Percentiles rank a stretch among this genome's conserved stretches.
Conservation (phyloP, 805 yeast genomes). For the Kregervanrija fluxuum region DNA sequence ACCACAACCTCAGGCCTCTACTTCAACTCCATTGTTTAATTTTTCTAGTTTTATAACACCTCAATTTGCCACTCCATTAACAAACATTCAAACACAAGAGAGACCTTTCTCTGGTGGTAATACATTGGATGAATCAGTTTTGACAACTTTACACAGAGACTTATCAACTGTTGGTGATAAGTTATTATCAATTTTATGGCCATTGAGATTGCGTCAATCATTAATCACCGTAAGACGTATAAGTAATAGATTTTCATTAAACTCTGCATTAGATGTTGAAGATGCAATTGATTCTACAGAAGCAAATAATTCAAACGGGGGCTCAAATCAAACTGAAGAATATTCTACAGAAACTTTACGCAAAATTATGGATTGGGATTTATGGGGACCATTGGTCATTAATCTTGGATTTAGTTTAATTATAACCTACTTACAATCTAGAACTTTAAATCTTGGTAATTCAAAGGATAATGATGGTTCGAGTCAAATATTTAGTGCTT, state of each 20-base stretch:
- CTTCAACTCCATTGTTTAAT: slow-evolving; percentile 14
- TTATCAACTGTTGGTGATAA: slow-evolving; percentile 28
- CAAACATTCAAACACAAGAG: slow-evolving; percentile 30
- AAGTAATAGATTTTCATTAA: slow-evolving; percentile 11
- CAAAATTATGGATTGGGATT: slow-evolving; percentile 48
- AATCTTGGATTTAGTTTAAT: slow-evolving; percentile 41
- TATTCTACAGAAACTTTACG: slow-evolving; percentile 28
- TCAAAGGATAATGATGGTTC: slow-evolving; percentile 24
- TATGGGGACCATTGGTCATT: slow-evolving; percentile 56
- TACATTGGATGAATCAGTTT: slow-evolving; percentile 50
- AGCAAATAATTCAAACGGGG: slow-evolving; percentile 2
- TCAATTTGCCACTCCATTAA: slow-evolving; percentile 13
- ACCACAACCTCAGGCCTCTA: slow-evolving; percentile 5
- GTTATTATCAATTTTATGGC: slow-evolving; percentile 31
- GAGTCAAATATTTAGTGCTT: slow-evolving; percentile 46
- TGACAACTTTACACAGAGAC: slow-evolving; percentile 36
- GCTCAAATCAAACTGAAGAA: slow-evolving; percentile 22
- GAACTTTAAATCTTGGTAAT: slow-evolving; percentile 20
- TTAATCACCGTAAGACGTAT: slow-evolving; percentile 22
- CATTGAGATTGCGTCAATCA: slow-evolving; percentile 26
- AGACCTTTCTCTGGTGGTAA: slow-evolving; percentile 51
- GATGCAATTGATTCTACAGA: slow-evolving; percentile 17
- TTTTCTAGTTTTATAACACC: slow-evolving; percentile 31
- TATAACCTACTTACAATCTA: slow-evolving; percentile 36
- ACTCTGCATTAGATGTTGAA: slow-evolving; percentile 12